Evolutionary conservation across 768 basidiomycete genomes (phyloP).

Genomic region (Chlorophyllum brunneum): DNA sequence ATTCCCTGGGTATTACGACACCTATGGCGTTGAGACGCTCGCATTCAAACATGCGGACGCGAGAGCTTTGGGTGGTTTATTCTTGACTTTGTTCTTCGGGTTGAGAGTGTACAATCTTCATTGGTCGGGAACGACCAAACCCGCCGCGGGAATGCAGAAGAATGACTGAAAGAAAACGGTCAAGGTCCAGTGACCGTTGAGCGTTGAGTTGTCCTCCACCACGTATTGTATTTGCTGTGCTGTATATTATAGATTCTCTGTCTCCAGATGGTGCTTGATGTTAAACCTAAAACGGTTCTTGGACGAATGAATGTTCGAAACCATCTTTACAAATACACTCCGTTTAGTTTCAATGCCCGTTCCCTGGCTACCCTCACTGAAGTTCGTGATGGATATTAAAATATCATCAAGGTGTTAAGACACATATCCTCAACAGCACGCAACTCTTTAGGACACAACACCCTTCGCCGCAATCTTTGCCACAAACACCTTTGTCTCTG

Average conservation of each 20-base stretch:
- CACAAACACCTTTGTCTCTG: slow-evolving; percentile 44
- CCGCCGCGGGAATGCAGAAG: background rate
- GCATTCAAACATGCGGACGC: background rate
- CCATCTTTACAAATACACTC: too few species aligned
- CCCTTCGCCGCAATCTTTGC: slow-evolving; percentile 40
- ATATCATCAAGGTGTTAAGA: too few species aligned
- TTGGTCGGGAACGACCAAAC: background rate
- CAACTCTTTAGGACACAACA: background rate
- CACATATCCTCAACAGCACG: background rate
- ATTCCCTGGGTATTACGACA: background rate
- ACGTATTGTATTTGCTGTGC: too few species aligned
- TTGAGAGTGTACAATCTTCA: slow-evolving; percentile 9
- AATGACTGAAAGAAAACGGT: slow-evolving; percentile 5
- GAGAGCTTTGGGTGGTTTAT: background rate
- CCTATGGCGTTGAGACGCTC: background rate
- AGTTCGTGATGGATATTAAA: too few species aligned
- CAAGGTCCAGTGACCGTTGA: too few species aligned
- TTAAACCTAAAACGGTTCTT: too few species aligned
- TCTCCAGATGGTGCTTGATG: too few species aligned
- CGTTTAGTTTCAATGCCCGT: too few species aligned
- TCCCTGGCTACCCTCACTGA: too few species aligned
- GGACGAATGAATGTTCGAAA: too few species aligned
- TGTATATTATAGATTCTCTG: too few species aligned
- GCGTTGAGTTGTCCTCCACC: too few species aligned
- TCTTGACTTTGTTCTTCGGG: slow-evolving; percentile 5